Evolutionary conservation across 208 protist species (phyloP), one percentile per base, ranked within the genome.

Genomic region (Phytomonas sp.): DNA sequence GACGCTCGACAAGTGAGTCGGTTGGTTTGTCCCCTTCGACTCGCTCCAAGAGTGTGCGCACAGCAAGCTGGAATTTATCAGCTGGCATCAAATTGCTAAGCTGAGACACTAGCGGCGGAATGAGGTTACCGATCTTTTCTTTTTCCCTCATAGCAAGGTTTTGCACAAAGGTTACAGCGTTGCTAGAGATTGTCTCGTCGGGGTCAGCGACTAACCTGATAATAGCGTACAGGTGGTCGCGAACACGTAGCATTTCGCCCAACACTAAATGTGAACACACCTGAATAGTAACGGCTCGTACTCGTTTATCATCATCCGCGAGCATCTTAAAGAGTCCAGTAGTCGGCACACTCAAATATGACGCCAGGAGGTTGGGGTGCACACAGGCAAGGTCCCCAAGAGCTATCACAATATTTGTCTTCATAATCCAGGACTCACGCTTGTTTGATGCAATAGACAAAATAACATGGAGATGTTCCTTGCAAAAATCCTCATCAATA

Each of bases 221-320:
- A 60, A 96, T 92, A 29, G 82, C 87, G 77, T 93, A 85, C 26
- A 96, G 73, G 77, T 94, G 87, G 63, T 96, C 88, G 59, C 82
- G 77, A 40, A 96, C 89, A 62, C 91, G 91, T 63, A 96, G 86
- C 91, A 96, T 96, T 42, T 96, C 91, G 10, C 87, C 83, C 52
- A 96, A 80, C 61, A 96, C 88, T 8, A 96, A 76, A 66, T 96
- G 91, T 10, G 91, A 94, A 77, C 91, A 96, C 34, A 96, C 88
- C 75, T 96, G 91, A 76, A 96, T 92, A 16, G 91, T 94, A 69
- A 94, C 87, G 4, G 91, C 88, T 31, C 91, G 82, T 69, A 96
- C 91, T 14, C 91, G 82, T 26, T 89, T 76, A 72, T 96, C 91
- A 73, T 89, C 81, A 74, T 96, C 88, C 52, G 80, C 83, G 26